A percentile compares a stretch with the other conserved stretches of the same genome.
Conservation (phyloP, 805 yeast species). For the Wickerhamomyces xylosicus region DNA sequence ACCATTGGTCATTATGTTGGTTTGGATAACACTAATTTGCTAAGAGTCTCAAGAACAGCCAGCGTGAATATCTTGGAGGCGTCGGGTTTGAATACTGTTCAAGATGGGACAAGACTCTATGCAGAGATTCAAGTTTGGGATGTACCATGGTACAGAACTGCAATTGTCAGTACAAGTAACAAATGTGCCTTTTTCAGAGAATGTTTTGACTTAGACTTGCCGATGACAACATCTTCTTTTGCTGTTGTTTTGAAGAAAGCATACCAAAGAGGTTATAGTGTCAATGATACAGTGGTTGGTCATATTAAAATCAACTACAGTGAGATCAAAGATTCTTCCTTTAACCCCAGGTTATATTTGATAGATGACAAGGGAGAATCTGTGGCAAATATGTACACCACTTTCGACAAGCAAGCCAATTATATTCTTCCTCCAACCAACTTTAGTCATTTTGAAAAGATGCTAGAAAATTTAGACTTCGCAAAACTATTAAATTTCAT, state of each 20-base stretch:
- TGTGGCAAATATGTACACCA: constrained; percentile 49
- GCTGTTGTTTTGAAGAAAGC: constrained; percentile 35
- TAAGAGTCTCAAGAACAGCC: constrained; percentile 45
- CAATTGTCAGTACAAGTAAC: constrained; percentile 36
- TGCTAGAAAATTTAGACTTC: constrained; percentile 44
- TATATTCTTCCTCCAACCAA: constrained; percentile 49
- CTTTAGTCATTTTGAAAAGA: constrained; percentile 53
- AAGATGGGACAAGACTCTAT: constrained; percentile 29
- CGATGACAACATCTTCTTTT: constrained; percentile 39
- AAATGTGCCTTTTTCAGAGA: constrained; percentile 81
- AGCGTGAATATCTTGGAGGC: constrained; percentile 59
- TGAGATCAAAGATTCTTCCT: constrained; percentile 12
- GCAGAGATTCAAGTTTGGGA: constrained; percentile 69
- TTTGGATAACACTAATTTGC: constrained; percentile 18
- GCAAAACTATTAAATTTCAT: constrained; percentile 39
- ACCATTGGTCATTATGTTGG: constrained; percentile 43
- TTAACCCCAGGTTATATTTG: constrained; percentile 27
- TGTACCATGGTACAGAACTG: constrained; percentile 70
- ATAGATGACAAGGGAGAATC: constrained; percentile 31
- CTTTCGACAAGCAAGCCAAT: constrained; percentile 38
- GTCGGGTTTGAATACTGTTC: constrained; percentile 27
- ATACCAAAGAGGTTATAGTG: constrained; percentile 6
- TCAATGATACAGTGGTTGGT: constrained; percentile 27
- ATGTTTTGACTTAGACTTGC: constrained; percentile 51
- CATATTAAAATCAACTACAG: constrained; percentile 4